Base-by-base conservation (phyloP, 2,329 filamentous ascomycete genomes). In the Akanthomyces muscarius region DNA sequence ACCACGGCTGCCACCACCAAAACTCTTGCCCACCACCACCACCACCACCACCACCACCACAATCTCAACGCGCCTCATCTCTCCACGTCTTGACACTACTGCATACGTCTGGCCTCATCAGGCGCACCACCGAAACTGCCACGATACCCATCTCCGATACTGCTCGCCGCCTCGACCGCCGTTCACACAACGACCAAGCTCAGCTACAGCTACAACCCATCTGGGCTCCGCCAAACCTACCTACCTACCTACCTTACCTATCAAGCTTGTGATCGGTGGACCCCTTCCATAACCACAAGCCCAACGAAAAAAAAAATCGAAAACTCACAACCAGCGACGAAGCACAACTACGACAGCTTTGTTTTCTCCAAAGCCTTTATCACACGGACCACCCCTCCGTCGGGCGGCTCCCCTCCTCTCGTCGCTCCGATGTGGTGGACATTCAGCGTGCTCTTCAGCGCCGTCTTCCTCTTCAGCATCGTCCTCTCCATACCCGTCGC, bases 401-500 rank as follows among this genome's bases (percentile, higher is more conserved):
- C 56, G 57, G 51, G 56, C 56, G 58, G 52, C 63, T 63, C 60
- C 38, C 38, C 38, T 13, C 38, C 38, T 16, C 68, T 36, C 51
- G 68, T 71, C 73, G 75, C 71, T 69, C 74, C 80, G 77, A 96
- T 97, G 91, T 92, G 89, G 83, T 85, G 82, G 89, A 83, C 94
- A 77, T 86, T 93, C 77, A 88, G 89, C 74, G 84, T 89, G 75
- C 74, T 93, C 70, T 91, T 91, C 73, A 91, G 91, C 78, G 83
- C 89, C 73, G 78, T 91, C 77, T 98, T 97, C 79, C 87, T 98
- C 71, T 84, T 93, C 77, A 90, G 90, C 78, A 92, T 97, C 76
- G 88, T 98, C 73, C 90, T 98, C 74, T 97, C 92, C 66, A 95
- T 99, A 74, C 95, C 95, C 66, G 88, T 99, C 74, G 91, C 94